Conservation (phyloP, 805 yeast genomes). For the Wickerhamomyces subpelliculosus region DNA sequence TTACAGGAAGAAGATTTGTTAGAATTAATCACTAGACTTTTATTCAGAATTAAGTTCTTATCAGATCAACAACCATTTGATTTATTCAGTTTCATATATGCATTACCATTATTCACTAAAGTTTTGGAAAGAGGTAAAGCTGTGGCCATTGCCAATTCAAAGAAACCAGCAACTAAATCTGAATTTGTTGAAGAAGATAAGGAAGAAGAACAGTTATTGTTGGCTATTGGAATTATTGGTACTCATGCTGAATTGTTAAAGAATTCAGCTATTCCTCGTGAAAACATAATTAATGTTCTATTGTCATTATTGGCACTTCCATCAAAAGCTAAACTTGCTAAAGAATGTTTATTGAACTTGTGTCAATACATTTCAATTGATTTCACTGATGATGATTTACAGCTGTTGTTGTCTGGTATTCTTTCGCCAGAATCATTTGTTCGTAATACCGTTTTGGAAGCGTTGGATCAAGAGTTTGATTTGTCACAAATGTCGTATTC, state of each 20-base stretch:
- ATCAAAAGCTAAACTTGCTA: constrained; percentile 71
- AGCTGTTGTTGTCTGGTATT: constrained; percentile 46
- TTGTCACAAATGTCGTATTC: constrained; percentile 38
- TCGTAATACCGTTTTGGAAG: constrained; percentile 73
- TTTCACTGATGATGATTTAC: constrained; percentile 49
- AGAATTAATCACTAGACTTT: constrained; percentile 53
- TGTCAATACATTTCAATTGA: constrained; percentile 71
- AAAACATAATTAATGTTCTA: constrained; percentile 52
- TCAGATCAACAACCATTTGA: constrained; percentile 71
- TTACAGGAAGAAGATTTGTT: constrained; percentile 44
- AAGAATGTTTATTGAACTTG: constrained; percentile 74
- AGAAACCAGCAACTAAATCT: constrained; percentile 44
- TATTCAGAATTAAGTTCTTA: constrained; percentile 69
- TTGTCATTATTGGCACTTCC: constrained; percentile 66
- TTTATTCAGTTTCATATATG: constrained; percentile 58
- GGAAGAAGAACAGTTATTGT: constrained; percentile 79
- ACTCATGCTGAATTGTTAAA: constrained; percentile 64
- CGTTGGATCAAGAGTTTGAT: constrained; percentile 75
- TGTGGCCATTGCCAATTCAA: constrained; percentile 45
- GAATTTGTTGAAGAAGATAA: constrained; percentile 78
- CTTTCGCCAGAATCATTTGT: constrained; percentile 64
- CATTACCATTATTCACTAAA: constrained; percentile 65
- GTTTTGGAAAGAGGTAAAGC: constrained; percentile 62
- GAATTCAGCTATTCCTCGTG: constrained; percentile 63
- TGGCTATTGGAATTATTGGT: constrained; percentile 70